Evolutionary conservation across 179 eudicot genomes (phyloP).

Genomic region (Monotropa hypopitys): DNA sequence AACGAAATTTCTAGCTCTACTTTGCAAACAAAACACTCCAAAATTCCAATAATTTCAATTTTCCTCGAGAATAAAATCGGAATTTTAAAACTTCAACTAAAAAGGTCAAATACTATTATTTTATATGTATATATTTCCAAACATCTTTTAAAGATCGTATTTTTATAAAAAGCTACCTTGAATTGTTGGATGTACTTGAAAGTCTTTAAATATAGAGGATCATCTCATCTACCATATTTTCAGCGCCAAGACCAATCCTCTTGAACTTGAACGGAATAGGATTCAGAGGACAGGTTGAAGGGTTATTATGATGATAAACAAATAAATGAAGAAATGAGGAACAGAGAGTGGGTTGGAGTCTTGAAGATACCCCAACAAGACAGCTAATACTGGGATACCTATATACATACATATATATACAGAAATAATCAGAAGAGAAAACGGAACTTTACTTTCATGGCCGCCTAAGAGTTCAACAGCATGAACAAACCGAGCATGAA

Average conservation of each 20-base stretch:
- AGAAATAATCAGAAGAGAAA: not conserved
- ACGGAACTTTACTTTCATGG: slow-evolving; percentile 47
- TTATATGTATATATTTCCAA: too few relatives aligned
- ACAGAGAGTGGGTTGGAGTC: too few relatives aligned
- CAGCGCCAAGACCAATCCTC: not conserved
- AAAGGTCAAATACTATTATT: too few relatives aligned
- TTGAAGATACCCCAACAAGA: too few relatives aligned
- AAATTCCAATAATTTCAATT: not conserved
- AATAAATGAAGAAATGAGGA: not conserved
- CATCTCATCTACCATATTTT: not conserved
- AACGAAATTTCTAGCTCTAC: not conserved
- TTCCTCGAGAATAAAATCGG: not conserved
- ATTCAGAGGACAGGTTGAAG: not conserved
- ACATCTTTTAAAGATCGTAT: too few relatives aligned
- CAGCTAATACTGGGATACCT: too few relatives aligned
- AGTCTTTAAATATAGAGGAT: not conserved
- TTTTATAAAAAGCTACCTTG: too few relatives aligned
- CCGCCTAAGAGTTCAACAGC: slow-evolving; percentile 81
- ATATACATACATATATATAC: too few relatives aligned
- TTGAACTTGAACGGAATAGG: too few relatives aligned
- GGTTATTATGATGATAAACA: too few relatives aligned
- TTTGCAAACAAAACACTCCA: not conserved
- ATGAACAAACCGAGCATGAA: slow-evolving; percentile 70
- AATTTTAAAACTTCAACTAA: not conserved
- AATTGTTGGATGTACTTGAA: too few relatives aligned